phyloP scores from a whole-genome alignment of 1,139 yeast species.

The Yamadazyma membranifaciens region DNA sequence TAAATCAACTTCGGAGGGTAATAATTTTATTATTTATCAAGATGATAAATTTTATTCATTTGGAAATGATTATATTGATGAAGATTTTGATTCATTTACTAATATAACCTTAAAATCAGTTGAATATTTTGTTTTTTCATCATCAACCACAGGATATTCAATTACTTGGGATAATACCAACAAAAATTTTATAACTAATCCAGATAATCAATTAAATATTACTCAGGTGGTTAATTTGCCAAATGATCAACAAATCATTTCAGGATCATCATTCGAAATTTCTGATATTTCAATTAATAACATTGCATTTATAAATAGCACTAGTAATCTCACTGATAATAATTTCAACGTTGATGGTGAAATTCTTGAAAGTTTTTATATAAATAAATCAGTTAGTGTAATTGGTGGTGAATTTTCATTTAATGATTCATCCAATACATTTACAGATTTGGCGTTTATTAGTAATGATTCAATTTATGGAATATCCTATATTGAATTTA shows the following conservation, averaged over 20 bases:
- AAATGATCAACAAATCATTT: constrained; percentile 30
- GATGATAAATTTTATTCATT: constrained; percentile 35
- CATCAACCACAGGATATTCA: constrained; percentile 22
- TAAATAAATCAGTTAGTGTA: constrained; percentile 51
- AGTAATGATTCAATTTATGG: constrained; percentile 26
- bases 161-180: constrained; percentile 43
- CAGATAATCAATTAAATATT: constrained; percentile 34
- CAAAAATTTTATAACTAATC: constrained; percentile 33
- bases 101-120: constrained; percentile 32
- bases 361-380: constrained; percentile 37
- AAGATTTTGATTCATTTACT: constrained; percentile 30
- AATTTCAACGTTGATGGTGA: constrained; percentile 26
- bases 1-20: constrained; percentile 24
- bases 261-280: constrained; percentile 39
- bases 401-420: constrained; percentile 48
- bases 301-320: constrained; percentile 29
- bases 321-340: constrained; percentile 22
- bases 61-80: constrained; percentile 31
- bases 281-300: constrained; percentile 33
- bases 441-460: constrained; percentile 39
- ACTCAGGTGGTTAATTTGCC: constrained; percentile 30
- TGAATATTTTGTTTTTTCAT: constrained; percentile 39
- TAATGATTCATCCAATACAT: constrained; percentile 19
- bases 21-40: constrained; percentile 33
- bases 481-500: constrained; percentile 37